A percentile compares a stretch with the other conserved stretches of the same genome.
phyloP scores from a whole-genome alignment of 768 basidiomycete genomes.

The Auriscalpium orientale region DNA sequence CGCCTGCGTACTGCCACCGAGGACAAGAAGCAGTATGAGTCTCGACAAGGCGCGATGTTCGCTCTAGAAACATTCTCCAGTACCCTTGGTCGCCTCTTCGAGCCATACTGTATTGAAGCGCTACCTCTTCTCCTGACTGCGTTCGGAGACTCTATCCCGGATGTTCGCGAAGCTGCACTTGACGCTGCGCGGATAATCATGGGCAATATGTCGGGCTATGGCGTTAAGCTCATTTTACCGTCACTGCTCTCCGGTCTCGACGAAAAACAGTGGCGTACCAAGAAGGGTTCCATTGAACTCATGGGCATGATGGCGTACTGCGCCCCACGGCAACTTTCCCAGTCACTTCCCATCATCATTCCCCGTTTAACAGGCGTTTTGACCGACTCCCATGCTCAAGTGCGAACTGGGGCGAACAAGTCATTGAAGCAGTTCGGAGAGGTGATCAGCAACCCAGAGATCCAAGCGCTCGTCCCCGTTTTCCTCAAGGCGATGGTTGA shows the following conservation, averaged over 20 bases:
- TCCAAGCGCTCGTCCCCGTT: slow-evolving; percentile 81
- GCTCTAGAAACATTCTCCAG: slow-evolving; percentile 87
- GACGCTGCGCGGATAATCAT: slow-evolving; percentile 93
- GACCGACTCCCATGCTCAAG: slow-evolving; percentile 97
- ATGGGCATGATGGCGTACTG: slow-evolving; percentile 99
- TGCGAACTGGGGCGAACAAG: slow-evolving; percentile 86
- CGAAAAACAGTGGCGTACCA: slow-evolving; percentile 98
- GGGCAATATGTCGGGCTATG: slow-evolving; percentile 90
- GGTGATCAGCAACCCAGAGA: slow-evolving; percentile 96
- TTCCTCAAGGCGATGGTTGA: slow-evolving; percentile 94
- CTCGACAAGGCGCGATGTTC: slow-evolving; percentile 91
- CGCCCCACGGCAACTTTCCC: slow-evolving; percentile 88
- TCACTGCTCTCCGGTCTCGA: slow-evolving; percentile 85
- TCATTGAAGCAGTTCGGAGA: slow-evolving; percentile 97
- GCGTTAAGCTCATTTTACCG: slow-evolving; percentile 91
- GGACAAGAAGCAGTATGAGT: slow-evolving; percentile 83
- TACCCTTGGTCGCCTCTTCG: slow-evolving; percentile 84
- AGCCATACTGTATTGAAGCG: slow-evolving; percentile 83
- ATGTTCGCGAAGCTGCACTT: slow-evolving; percentile 89
- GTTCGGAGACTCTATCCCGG: slow-evolving; percentile 80
- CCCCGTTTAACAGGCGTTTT: slow-evolving; percentile 91
- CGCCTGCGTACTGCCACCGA: slow-evolving; percentile 70
- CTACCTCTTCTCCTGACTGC: slow-evolving; percentile 75
- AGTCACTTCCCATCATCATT: slow-evolving; percentile 93
- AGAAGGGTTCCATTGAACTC: slow-evolving; percentile 94